Evolutionary conservation across 331 rosid genomes (phyloP), one percentile per base, ranked within the genome.

Genomic region (Rosa hybrid): DNA sequence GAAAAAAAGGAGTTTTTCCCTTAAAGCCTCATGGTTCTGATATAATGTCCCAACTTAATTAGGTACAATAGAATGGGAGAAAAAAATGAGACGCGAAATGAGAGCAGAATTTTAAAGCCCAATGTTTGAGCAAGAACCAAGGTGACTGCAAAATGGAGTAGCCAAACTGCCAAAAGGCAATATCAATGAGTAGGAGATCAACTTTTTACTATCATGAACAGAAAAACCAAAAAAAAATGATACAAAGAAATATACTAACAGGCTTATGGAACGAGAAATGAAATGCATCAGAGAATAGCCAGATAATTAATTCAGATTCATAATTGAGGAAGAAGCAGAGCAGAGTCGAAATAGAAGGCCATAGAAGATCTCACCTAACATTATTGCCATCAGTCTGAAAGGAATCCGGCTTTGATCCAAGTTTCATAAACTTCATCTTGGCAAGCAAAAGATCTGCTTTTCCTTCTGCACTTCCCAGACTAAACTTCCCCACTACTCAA

Each of bases 401-500:
- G 34, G 98, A 81, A 82, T 96, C 98, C 23, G 91, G 91, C 91
- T 96, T 96, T 53, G 99, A 93, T 87, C 99, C 99, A 86, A 96
- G 99, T 84, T 93, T 93, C 99, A 96, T 96, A 84, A 93, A 96
- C 95, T 96, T 96, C 99, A 96, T 96, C 89, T 84, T 88, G 67
- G 59, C 83, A 83, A 88, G 69, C 45, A 63, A 86, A 67, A 60
- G 88, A 88, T 87, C 88, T 74, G 76, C 84, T 68, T 23, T 65
- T 86, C 76, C 81, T 82, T 80, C 83, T 71, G 60, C 56, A 62
- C 38, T 18, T 18, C 72, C 34, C 45, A 51, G 71, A 83, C 68
- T 49, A 81, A 41, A 65, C 79, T 86, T 75, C 62, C 81, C 81
- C 81, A 75, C 81, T 63, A 81, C 84, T 80, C 85, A 90, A 83